Evolutionary conservation across 805 yeast species (phyloP).

Genomic region (Metschnikowia baotianmanensis): DNA sequence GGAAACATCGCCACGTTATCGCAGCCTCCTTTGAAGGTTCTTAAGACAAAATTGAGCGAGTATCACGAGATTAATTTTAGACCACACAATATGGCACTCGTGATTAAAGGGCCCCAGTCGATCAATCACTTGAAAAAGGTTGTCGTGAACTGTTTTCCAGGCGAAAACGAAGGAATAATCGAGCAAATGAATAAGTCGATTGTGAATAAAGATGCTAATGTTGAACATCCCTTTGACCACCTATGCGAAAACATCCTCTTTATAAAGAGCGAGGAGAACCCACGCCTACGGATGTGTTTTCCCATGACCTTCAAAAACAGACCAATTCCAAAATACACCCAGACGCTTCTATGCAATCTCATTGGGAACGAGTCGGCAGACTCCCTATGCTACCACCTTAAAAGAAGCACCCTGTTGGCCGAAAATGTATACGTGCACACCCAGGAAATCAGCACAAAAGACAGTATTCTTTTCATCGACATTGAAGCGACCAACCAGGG

Average conservation of each 20-base stretch:
- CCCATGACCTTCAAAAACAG: constrained; percentile 28
- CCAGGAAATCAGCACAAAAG: constrained; percentile 34
- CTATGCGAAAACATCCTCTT: constrained; percentile 1
- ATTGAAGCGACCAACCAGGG: constrained; percentile 50
- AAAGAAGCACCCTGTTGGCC: constrained; percentile 29
- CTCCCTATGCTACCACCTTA: constrained; percentile 46
- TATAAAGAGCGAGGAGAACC: constrained; percentile 8
- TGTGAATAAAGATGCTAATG: neutral
- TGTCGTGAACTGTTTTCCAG: constrained; percentile 37
- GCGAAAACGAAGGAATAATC: neutral
- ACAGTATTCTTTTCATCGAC: constrained; percentile 49
- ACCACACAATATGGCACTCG: constrained; percentile 54
- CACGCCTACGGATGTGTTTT: constrained; percentile 44
- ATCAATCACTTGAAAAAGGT: constrained; percentile 53
- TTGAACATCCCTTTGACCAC: constrained; percentile 1
- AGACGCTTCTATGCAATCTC: constrained; percentile 51
- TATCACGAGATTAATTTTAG: constrained; percentile 44
- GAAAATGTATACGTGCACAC: constrained; percentile 41
- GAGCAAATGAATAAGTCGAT: neutral
- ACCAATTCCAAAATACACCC: constrained; percentile 23
- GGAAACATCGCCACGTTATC: constrained; percentile 52
- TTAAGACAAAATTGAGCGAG: constrained; percentile 29
- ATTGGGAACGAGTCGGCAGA: constrained; percentile 61
- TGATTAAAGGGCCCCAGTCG: constrained; percentile 66
- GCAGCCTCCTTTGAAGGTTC: constrained; percentile 26